Percentiles rank a stretch among this genome's conserved stretches.
phyloP scores from a whole-genome alignment of 371 early-diverging fungal species.

The Fennellomyces sp. region DNA sequence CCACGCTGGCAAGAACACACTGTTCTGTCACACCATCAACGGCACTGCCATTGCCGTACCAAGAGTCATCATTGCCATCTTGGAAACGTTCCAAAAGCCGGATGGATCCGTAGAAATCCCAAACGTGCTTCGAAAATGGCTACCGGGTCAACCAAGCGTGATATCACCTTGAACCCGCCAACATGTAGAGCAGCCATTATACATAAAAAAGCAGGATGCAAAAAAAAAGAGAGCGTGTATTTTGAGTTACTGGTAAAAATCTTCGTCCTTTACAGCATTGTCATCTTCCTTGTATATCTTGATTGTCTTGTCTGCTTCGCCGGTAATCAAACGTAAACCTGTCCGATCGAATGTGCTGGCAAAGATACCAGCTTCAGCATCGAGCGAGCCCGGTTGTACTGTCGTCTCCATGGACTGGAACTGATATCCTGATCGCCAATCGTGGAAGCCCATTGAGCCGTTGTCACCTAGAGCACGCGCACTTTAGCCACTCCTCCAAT shows the following conservation, averaged over 20 bases:
- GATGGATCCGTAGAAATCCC: constrained; percentile 83
- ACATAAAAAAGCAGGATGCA: neutral
- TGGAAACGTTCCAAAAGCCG: constrained; percentile 80
- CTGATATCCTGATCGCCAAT: constrained; percentile 94
- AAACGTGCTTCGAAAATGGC: constrained; percentile 71
- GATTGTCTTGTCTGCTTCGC: constrained; percentile 98
- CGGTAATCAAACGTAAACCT: constrained; percentile 93
- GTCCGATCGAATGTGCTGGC: constrained; percentile 94
- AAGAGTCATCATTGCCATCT: constrained; percentile 81
- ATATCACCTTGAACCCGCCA: neutral
- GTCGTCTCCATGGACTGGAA: constrained; percentile 88
- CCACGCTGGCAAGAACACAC: constrained; percentile 36
- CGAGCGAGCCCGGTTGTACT: constrained; percentile 96
- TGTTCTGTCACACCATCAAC: constrained; percentile 91
- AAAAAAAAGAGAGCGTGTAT: neutral
- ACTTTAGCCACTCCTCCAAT: neutral
- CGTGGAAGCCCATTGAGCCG: constrained; percentile 95
- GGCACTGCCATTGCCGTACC: constrained; percentile 95
- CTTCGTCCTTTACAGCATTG: constrained; percentile 56
- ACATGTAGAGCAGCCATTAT: too few relatives aligned
- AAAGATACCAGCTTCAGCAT: constrained; percentile 95
- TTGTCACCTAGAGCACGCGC: constrained; percentile 70
- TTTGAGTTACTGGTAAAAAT: constrained; percentile 35
- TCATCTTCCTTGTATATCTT: constrained; percentile 94
- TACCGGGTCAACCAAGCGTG: constrained; percentile 43